Base-by-base conservation (phyloP, 129 eudicot species). In the Dittrichia graveolens region DNA sequence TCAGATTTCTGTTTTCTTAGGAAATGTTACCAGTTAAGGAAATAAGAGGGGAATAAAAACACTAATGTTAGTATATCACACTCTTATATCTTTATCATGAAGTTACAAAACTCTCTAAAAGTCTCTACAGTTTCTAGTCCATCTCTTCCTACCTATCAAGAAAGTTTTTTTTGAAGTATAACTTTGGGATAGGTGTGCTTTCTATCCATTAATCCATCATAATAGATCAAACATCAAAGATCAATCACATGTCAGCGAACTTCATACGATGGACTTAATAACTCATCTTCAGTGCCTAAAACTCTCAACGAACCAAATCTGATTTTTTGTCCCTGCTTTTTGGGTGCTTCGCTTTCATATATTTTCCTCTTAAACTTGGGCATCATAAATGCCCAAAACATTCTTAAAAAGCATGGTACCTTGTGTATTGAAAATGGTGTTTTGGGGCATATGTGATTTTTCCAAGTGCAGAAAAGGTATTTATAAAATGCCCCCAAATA, bases 191-290 rank as follows among this genome's bases (percentile, higher is more conserved):
- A 56, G 14, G 12, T 8, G 4, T 18, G 60, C 35, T 18, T 46
- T 11, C n/a, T 4, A 64, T 8, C 71, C 38, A 24, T 24, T 2
- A 24, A 2, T 24, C 39, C 60, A 69, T 59, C 14, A 68, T 8
- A 39, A 71, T 37, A 69, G 65, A 64, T 40, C 46, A 56, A 31
- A 58, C 42, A 14, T 50, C 19, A 34, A 34, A 34, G 12, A 58
- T 58, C 7, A 42, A 10, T 34, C 63, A 58, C 7, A 31, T 57
- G 31, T 24, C 31, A 24, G 31, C 31, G 31, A 24, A 24, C 31
- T 24, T 24, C 31, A 24, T 0, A 24, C 31, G 0, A 24, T 24
- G 31, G 31, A 2, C 31, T 56, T 31, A 56, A 24, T 24, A 10
- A 24, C 38, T 10, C 39, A 8, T 7, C 48, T 43, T 41, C 12